Evolutionary conservation across 140 eudicot species (phyloP), one percentile per base, ranked within the genome.

Genomic region (Bidens hawaiensis): DNA sequence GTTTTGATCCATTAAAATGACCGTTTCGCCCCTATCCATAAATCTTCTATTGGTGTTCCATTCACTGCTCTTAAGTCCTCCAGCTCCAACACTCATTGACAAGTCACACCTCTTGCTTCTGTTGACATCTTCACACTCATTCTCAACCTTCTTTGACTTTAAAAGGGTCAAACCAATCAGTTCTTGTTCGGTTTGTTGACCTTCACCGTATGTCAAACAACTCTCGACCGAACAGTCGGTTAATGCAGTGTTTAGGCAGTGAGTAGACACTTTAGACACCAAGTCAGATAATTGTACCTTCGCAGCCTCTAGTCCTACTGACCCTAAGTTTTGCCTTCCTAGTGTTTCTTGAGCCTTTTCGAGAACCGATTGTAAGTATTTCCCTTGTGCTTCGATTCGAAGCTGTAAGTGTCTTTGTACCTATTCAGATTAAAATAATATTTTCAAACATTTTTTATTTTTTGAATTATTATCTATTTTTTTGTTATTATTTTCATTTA

Each of bases 361-460:
- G 4, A 93, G 83, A 67, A 93, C 95, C 13, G 94, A 64, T 70
- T 93, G 99, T 11, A 93, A 70, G 78, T 93, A 88, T 74, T 93
- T 88, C 21, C 99, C 99, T 80, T 93, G 99, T 26, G 99, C 99
- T 79, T 93, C 99, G 47, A 93, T 93, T 9, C 94, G 81, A 10
- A 93, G 86, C 79, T 93, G 99, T 59, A 93, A 80, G 63, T 89
- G 99, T 62, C 97, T 75, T 55, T 93, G 99, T 50, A 93, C 99
- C 99, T 93, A 60, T 64, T 33, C 59, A 57, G 45, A 64, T 65
- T 18, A 48, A 30, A n/a, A 48, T 1, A 27, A 15, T 40, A 28
- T 55, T 33, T 17, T 42, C 34, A 61, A 34, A 57, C 67, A 31
- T 31, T 5, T n/a, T n/a, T n/a, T n/a, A n/a, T n/a, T n/a, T n/a